Evolutionary conservation across 2,329 filamentous ascomycete genomes (phyloP), one percentile per base, ranked within the genome.

Genomic region (Aspergillus unguis): DNA sequence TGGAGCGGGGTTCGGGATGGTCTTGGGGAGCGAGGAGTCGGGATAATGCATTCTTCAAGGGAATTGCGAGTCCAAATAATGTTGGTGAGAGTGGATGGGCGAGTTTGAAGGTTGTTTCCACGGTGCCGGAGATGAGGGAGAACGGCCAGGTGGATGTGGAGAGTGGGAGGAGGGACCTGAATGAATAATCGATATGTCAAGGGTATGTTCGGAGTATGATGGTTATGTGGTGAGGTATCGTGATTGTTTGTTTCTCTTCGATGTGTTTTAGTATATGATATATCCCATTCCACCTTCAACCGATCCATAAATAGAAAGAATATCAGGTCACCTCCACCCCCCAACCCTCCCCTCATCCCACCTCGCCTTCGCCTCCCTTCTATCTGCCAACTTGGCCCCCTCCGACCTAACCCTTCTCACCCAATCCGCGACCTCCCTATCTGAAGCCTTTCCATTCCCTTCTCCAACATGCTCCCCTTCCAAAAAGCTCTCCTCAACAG

Each of bases 291-390:
- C 28, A 32, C 10, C n/a, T 9, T 25, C 42, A 26, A 25, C 31
- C 7, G 5, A 33, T 17, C 3, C 29, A 10, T 25, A 32, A 32
- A n/a, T 11, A 6, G 6, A 5, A 25, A 8, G 41, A 5, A 29
- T 17, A 26, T 11, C 6, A 17, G 25, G 33, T 84, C 76, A 92
- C 65, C 92, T 83, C 94, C 94, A 97, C 1, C 94, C 94, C 8
- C 92, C 92, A 32, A 97, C 92, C 60, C 92, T 80, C 26, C 92
- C 91, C 73, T 97, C 92, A 69, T 97, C 94, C 94, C 94, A 97
- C 62, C 94, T 81, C 64, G 91, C 88, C 71, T 92, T 95, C 60
- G 90, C 83, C 76, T 97, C 94, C 65, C 86, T 85, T 53, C 94
- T 80, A 49, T 92, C 77, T 65, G 94, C 95, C 56, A 86, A 86